These are phyloP conservation scores for Aotearoamyces nothofagi DNA, from an alignment of 2,329 filamentous ascomycete species.

Conservation along the genomic window DNA sequence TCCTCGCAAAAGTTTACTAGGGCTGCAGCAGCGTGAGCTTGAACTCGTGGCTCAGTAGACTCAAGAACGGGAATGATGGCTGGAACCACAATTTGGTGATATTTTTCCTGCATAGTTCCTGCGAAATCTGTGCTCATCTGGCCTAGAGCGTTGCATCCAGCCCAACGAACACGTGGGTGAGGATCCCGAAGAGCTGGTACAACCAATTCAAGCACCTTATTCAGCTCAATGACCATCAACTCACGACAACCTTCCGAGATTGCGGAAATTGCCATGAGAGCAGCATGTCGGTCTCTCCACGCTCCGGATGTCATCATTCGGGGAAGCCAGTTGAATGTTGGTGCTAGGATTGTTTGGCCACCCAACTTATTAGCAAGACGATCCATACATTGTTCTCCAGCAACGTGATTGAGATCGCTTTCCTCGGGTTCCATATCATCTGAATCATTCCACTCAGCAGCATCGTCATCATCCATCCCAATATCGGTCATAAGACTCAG, in stretches of 20 bases:
- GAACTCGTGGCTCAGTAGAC: slow-evolving; percentile 81
- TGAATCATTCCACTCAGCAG: slow-evolving; percentile 78
- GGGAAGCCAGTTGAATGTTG: slow-evolving; percentile 93
- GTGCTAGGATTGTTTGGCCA: slow-evolving; percentile 79
- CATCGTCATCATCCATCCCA: slow-evolving; percentile 86
- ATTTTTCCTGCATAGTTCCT: slow-evolving; percentile 93
- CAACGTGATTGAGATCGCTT: slow-evolving; percentile 93
- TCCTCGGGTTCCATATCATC: slow-evolving; percentile 95
- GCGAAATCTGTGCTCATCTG: slow-evolving; percentile 99
- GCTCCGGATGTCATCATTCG: slow-evolving; percentile 92
- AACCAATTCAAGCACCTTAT: slow-evolving; percentile 89
- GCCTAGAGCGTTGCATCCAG: slow-evolving; percentile 93
- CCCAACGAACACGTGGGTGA: slow-evolving; percentile 90
- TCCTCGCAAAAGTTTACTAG: slow-evolving; percentile 99
- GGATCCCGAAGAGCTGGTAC: slow-evolving; percentile 78
- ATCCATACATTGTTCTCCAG: slow-evolving; percentile 97
- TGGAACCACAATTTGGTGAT: slow-evolving; percentile 73
- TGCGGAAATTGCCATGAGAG: slow-evolving; percentile 95
- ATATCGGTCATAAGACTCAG: slow-evolving; percentile 97
- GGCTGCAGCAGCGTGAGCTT: slow-evolving; percentile 93
- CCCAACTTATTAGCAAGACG: slow-evolving; percentile 93
- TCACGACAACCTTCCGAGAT: slow-evolving; percentile 96
- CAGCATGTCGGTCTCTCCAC: slow-evolving; percentile 91
- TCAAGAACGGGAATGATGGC: slow-evolving; percentile 87
- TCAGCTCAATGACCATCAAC: slow-evolving; percentile 86